These are phyloP conservation scores for Ammopiptanthus mongolicus DNA, from an alignment of 306 rosid species.

Conservation along the genomic window DNA sequence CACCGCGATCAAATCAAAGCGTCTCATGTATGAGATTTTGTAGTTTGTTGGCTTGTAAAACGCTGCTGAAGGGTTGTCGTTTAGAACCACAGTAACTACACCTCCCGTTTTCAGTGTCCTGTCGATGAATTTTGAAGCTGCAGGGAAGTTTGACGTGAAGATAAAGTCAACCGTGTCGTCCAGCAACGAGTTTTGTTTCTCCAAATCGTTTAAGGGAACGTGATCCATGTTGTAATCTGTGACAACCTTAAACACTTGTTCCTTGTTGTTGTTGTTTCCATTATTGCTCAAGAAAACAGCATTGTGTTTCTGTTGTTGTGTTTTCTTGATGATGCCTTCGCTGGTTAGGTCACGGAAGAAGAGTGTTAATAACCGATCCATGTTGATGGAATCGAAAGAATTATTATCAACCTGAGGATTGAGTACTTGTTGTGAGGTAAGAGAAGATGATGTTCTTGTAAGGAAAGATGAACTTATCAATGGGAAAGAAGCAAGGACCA, in stretches of 20 bases:
- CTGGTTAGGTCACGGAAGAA: slow-evolving; percentile 47
- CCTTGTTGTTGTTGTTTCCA: neutral
- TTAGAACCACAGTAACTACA: slow-evolving; percentile 15
- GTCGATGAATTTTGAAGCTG: slow-evolving; percentile 38
- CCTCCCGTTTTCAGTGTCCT: slow-evolving; percentile 33
- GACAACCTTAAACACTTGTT: neutral
- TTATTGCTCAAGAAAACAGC: slow-evolving; percentile 26
- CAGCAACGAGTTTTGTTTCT: slow-evolving; percentile 16
- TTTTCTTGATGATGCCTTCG: slow-evolving; percentile 46
- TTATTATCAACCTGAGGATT: no score
- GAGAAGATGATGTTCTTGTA: neutral
- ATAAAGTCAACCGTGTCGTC: slow-evolving; percentile 36
- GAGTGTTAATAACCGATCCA: slow-evolving; percentile 19
- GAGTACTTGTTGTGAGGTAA: neutral
- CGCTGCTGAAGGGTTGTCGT: neutral
- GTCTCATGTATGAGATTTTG: slow-evolving; percentile 39
- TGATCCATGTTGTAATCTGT: slow-evolving; percentile 30
- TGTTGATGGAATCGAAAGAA: neutral
- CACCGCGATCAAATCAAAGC: slow-evolving; percentile 24
- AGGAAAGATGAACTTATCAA: slow-evolving; percentile 19
- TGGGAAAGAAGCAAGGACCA: slow-evolving; percentile 32
- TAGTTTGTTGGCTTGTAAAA: slow-evolving; percentile 33
- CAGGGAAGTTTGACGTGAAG: slow-evolving; percentile 28
- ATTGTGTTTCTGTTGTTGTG: neutral
- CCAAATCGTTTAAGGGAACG: slow-evolving; percentile 18